A percentile compares a stretch with the other conserved stretches of the same genome.
Evolutionary conservation across 805 yeast species (phyloP).

Genomic region (Metschnikowia lochheadii): DNA sequence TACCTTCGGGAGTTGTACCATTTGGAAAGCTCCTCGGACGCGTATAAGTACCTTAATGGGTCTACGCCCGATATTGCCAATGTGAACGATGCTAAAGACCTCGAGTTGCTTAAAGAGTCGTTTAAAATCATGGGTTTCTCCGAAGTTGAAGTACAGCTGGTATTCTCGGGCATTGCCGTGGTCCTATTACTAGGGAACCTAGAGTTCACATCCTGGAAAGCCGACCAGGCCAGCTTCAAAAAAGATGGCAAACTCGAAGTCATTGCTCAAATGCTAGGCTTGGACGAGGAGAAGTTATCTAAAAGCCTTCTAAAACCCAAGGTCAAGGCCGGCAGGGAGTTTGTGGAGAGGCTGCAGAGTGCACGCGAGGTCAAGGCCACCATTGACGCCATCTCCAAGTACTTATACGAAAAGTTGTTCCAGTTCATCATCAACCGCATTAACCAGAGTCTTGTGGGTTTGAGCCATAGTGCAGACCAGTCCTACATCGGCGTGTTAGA

Average conservation of each 20-base stretch:
- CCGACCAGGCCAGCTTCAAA: conserved; percentile 72
- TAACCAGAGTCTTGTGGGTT: conserved; percentile 53
- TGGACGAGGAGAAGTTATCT: conserved; percentile 48
- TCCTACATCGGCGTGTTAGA: conserved; percentile 56
- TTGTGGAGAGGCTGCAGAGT: conserved; percentile 72
- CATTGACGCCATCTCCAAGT: conserved; percentile 83
- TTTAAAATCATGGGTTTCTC: conserved; percentile 71
- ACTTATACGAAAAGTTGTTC: conserved; percentile 80
- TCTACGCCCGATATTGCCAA: conserved; percentile 59
- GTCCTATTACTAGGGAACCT: conserved; percentile 85
- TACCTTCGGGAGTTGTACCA: conserved; percentile 44
- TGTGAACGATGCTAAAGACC: conserved; percentile 73
- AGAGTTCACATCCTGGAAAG: conserved; percentile 57
- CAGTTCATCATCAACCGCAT: conserved; percentile 71
- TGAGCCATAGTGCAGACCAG: conserved; percentile 11
- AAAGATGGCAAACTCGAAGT: conserved; percentile 46
- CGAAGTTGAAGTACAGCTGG: conserved; percentile 47
- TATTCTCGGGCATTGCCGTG: conserved; percentile 66
- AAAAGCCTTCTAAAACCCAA: conserved; percentile 67
- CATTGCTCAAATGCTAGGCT: conserved; percentile 63
- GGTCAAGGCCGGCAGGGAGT: conserved; percentile 88
- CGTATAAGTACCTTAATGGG: conserved; percentile 55
- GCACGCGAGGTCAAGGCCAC: conserved; percentile 77
- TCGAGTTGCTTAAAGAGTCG: conserved; percentile 57
- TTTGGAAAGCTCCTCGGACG: conserved; percentile 26